Percentiles rank a stretch among this genome's conserved stretches.
Conservation (phyloP, 2,329 filamentous ascomycete genomes). For the Pyrenophora teres region DNA sequence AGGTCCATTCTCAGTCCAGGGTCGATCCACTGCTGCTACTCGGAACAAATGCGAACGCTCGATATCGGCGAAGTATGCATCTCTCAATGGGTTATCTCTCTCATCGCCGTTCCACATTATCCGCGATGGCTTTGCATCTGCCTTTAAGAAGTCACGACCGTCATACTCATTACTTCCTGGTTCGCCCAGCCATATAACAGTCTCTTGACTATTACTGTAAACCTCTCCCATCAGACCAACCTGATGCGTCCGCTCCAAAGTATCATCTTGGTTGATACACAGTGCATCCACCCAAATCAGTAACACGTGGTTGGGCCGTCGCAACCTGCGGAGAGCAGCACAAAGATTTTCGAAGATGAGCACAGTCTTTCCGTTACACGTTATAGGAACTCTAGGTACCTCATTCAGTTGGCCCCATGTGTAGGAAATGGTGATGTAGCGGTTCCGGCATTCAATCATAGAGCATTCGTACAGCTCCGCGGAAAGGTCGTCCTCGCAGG, state of each 20-base stretch:
- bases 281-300: constrained; percentile 10
- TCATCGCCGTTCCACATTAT: constrained; percentile 4
- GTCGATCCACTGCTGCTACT: not conserved
- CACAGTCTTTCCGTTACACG: constrained; percentile 12
- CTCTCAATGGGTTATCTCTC: not conserved
- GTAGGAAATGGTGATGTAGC: constrained; percentile 20
- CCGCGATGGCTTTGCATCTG: not conserved
- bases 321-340: constrained; percentile 17
- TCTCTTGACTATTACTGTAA: constrained; percentile 10
- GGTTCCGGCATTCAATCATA: constrained; percentile 9
- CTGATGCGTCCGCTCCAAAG: constrained; percentile 5
- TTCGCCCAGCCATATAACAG: constrained; percentile 10
- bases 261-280: constrained; percentile 9
- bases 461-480: constrained; percentile 9
- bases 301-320: constrained; percentile 5
- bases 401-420: constrained; percentile 14
- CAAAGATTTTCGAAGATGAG: constrained; percentile 20
- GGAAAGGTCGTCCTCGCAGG: constrained; percentile 10
- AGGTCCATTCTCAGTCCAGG: constrained; percentile 1
- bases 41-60: not conserved
- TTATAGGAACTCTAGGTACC: constrained; percentile 12
- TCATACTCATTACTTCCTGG: not conserved
- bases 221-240: constrained; percentile 11
- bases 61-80: not conserved
- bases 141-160: not conserved